Percentiles rank a stretch among this genome's conserved stretches.
Evolutionary conservation across 345 rosid genomes (phyloP).

Genomic region (Mallotus nudiflorus): DNA sequence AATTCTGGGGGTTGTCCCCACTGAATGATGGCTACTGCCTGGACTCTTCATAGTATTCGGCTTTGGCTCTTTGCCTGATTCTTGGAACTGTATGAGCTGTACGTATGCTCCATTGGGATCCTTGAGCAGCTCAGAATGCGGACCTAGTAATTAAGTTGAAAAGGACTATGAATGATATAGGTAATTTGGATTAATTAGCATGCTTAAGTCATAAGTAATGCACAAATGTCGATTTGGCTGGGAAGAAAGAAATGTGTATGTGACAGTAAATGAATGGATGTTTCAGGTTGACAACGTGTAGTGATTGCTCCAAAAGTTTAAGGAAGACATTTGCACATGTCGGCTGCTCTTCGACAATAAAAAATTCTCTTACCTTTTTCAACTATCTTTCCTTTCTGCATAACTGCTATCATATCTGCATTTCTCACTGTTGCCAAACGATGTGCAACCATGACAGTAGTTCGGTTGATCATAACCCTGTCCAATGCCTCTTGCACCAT

Average conservation of each 20-base stretch:
- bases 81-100: slow-evolving; percentile 9
- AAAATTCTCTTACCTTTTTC: slow-evolving; percentile 7
- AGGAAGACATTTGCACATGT: background rate
- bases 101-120: slow-evolving; percentile 21
- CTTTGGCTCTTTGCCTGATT: background rate
- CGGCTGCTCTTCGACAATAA: background rate
- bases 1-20: background rate
- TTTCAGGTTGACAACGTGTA: background rate
- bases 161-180: background rate
- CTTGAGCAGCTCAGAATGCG: slow-evolving; percentile 8
- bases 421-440: slow-evolving; percentile 76
- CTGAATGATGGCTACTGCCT: background rate
- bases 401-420: slow-evolving; percentile 67
- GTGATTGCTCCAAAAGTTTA: background rate
- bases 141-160: slow-evolving; percentile 9
- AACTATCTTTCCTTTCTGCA: slow-evolving; percentile 61
- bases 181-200: background rate
- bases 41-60: background rate
- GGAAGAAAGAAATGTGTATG: background rate
- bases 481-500: slow-evolving; percentile 86
- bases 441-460: slow-evolving; percentile 85
- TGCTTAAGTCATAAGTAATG: background rate
- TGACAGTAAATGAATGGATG: background rate
- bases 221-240: background rate
- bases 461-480: slow-evolving; percentile 64